Evolutionary conservation across 768 basidiomycete species (phyloP).

Genomic region (Podaxis pistillaris): DNA sequence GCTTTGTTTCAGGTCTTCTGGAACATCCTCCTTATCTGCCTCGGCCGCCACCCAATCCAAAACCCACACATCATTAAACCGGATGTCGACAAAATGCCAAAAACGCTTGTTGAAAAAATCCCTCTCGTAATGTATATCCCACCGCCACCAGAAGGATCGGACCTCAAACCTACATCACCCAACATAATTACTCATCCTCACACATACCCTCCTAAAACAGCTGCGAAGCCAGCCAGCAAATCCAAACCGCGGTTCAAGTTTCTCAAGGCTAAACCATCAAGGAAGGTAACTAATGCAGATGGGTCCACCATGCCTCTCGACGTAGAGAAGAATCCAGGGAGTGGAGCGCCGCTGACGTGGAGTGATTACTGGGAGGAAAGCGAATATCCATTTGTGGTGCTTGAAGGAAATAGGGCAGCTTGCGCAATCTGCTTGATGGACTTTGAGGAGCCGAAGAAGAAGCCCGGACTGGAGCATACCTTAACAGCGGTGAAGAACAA

Average conservation of each 20-base stretch:
- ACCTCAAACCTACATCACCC: slow-evolving; percentile 29
- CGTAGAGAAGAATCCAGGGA: slow-evolving; percentile 11
- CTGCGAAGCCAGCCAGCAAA: slow-evolving; percentile 20
- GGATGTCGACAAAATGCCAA: slow-evolving; percentile 73
- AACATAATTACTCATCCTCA: slow-evolving; percentile 51
- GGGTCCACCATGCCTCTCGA: slow-evolving; percentile 11
- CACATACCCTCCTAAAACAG: slow-evolving; percentile 58
- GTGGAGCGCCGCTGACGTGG: slow-evolving; percentile 50
- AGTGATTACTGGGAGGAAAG: slow-evolving; percentile 77
- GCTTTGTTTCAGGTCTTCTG: slow-evolving; percentile 54
- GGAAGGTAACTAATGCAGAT: slow-evolving; percentile 15
- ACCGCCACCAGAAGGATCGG: slow-evolving; percentile 58
- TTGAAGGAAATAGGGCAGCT: slow-evolving; percentile 80
- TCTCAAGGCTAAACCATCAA: slow-evolving; percentile 32
- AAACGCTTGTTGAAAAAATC: slow-evolving; percentile 71
- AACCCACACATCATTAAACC: slow-evolving; percentile 72
- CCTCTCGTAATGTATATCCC: slow-evolving; percentile 87
- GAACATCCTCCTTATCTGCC: slow-evolving; percentile 75
- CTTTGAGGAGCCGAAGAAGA: slow-evolving; percentile 68
- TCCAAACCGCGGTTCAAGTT: slow-evolving; percentile 55
- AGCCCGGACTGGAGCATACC: slow-evolving; percentile 14
- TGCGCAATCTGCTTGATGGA: slow-evolving; percentile 86
- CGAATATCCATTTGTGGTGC: slow-evolving; percentile 77
- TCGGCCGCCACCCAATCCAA: slow-evolving; percentile 79
- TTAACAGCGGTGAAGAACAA: neutral